Percentiles rank a stretch among this genome's conserved stretches.
Conservation (phyloP, 768 basidiomycete species). For the Gelatoporia subvermispora region DNA sequence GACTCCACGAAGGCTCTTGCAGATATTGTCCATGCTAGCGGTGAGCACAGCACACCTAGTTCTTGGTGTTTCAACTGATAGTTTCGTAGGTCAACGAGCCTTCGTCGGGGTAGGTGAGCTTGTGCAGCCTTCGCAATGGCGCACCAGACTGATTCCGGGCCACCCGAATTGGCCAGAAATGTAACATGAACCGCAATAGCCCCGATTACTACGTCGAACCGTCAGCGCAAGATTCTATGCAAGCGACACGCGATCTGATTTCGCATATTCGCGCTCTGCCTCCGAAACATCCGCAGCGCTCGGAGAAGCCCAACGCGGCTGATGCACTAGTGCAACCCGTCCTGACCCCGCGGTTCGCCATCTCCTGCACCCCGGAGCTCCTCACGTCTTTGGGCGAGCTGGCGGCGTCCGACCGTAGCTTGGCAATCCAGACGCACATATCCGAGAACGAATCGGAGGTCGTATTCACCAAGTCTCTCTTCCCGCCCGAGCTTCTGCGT, state of each 20-base stretch:
- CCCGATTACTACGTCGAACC: slow-evolving; percentile 69
- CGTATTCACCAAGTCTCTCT: slow-evolving; percentile 56
- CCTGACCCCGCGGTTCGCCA: slow-evolving; percentile 94
- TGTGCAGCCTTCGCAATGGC: neutral
- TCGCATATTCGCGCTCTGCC: slow-evolving; percentile 59
- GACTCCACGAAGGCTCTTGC: slow-evolving; percentile 80
- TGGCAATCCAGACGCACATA: slow-evolving; percentile 91
- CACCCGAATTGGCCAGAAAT: slow-evolving; percentile 51
- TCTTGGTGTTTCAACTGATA: neutral
- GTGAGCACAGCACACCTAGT: slow-evolving; percentile 31
- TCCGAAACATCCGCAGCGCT: slow-evolving; percentile 6
- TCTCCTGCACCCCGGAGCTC: slow-evolving; percentile 76
- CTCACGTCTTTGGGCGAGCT: slow-evolving; percentile 58
- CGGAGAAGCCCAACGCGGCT: slow-evolving; percentile 6
- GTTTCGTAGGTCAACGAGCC: slow-evolving; percentile 63
- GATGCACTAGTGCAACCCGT: slow-evolving; percentile 74
- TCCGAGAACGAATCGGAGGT: slow-evolving; percentile 81
- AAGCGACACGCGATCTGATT: slow-evolving; percentile 61
- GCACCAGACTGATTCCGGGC: neutral
- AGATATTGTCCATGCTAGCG: slow-evolving; percentile 59
- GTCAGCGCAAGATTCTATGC: slow-evolving; percentile 53
- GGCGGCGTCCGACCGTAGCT: slow-evolving; percentile 48
- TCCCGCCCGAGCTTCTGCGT: slow-evolving; percentile 36
- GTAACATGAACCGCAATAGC: slow-evolving; percentile 80
- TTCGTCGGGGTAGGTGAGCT: slow-evolving; percentile 69